Percentiles rank a stretch among this genome's conserved stretches.
phyloP scores from a whole-genome alignment of 352 stramenopile species.

The Phytophthora gonapodyides region DNA sequence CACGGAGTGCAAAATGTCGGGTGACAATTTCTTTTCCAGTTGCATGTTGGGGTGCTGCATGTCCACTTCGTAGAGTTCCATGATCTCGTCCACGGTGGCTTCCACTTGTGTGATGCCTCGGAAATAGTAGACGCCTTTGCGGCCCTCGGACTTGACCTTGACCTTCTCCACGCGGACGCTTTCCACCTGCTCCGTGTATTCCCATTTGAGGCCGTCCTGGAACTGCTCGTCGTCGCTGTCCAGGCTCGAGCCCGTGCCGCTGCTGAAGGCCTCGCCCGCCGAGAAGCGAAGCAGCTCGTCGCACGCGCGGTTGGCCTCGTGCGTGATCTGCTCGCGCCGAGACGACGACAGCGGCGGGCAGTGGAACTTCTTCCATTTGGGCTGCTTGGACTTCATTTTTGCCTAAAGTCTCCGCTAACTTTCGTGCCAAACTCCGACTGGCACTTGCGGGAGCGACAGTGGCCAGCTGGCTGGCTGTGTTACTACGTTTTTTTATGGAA shows the following conservation, averaged over 20 bases:
- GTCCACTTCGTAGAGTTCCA: constrained; percentile 79
- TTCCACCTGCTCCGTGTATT: constrained; percentile 73
- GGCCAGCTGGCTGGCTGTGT: not conserved
- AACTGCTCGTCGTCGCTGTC: constrained; percentile 37
- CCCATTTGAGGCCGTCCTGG: constrained; percentile 65
- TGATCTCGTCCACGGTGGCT: constrained; percentile 65
- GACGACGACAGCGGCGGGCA: constrained; percentile 68
- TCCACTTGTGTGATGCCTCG: constrained; percentile 73
- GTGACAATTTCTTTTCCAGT: constrained; percentile 73
- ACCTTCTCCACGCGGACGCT: constrained; percentile 79
- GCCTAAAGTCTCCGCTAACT: not conserved
- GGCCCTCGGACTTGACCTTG: constrained; percentile 61
- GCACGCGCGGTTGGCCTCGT: constrained; percentile 75
- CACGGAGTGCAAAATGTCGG: constrained; percentile 77
- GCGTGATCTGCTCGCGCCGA: constrained; percentile 67
- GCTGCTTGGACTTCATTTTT: constrained; percentile 51
- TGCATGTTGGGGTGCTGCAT: constrained; percentile 75
- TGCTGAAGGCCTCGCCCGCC: constrained; percentile 57
- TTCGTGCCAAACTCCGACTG: not conserved
- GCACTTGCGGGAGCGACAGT: not conserved
- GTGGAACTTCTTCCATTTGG: constrained; percentile 80
- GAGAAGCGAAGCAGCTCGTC: constrained; percentile 81
- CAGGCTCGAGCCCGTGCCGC: constrained; percentile 22
- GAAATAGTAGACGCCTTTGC: constrained; percentile 76
- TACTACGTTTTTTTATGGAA: not conserved